A percentile compares a stretch with the other conserved stretches of the same genome.
Evolutionary conservation across 805 yeast species (phyloP).

Genomic region (Jamesozyma hellenica): DNA sequence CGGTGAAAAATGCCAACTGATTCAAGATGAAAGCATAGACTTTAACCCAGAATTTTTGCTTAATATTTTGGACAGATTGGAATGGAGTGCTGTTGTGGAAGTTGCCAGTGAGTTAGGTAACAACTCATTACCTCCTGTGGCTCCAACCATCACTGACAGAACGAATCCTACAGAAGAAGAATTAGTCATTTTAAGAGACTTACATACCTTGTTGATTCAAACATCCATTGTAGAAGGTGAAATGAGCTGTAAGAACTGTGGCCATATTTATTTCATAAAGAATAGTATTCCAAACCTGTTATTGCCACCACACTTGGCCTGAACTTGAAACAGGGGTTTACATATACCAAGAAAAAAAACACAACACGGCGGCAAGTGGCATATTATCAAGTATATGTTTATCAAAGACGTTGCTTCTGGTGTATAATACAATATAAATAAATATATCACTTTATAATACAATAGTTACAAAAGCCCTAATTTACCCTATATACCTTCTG

Average conservation of each 20-base stretch:
- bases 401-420: too few relatives aligned
- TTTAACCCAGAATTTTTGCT: conserved; percentile 71
- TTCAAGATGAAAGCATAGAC: conserved; percentile 63
- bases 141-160: conserved; percentile 38
- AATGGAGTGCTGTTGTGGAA: conserved; percentile 74
- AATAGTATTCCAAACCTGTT: conserved; percentile 90
- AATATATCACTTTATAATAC: too few relatives aligned
- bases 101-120: conserved; percentile 76
- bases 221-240: conserved; percentile 82
- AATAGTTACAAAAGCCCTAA: too few relatives aligned
- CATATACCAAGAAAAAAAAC: too few relatives aligned
- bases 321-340: too few relatives aligned
- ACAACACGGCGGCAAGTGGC: too few relatives aligned
- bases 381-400: too few relatives aligned
- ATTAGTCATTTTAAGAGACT: conserved; percentile 49
- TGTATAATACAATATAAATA: too few relatives aligned
- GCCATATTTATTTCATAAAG: conserved; percentile 79
- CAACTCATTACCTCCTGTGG: conserved; percentile 43
- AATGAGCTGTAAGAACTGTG: conserved; percentile 81
- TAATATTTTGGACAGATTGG: conserved; percentile 68
- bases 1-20: conserved; percentile 49
- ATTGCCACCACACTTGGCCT: conserved; percentile 86
- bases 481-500: too few relatives aligned
- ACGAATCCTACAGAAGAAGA: conserved; percentile 33
- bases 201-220: conserved; percentile 71